These are phyloP conservation scores for Bruguiera hainesii DNA, from an alignment of 441 rosid genomes.

Conservation along the genomic window DNA sequence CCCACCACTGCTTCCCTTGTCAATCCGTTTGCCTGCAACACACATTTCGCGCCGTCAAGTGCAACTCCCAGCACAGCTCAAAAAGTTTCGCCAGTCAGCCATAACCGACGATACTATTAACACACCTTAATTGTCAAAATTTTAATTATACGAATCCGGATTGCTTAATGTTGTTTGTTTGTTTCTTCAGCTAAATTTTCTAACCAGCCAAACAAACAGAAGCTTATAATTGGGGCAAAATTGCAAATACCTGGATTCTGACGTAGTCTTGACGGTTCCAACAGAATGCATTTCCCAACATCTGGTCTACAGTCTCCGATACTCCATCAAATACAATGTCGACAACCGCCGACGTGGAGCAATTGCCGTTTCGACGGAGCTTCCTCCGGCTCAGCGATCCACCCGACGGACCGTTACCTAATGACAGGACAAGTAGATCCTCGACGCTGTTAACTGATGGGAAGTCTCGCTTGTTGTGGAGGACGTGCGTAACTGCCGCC, in stretches of 20 bases:
- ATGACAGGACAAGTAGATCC: conserved; percentile 74
- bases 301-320: conserved; percentile 86
- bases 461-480: conserved; percentile 91
- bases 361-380: conserved; percentile 44
- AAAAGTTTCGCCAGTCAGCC: no score
- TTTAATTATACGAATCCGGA: background rate
- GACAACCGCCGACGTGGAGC: conserved; percentile 66
- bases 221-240: background rate
- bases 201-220: conserved; percentile 17
- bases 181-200: conserved; percentile 8
- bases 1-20: conserved; percentile 37
- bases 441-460: conserved; percentile 80
- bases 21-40: conserved; percentile 57
- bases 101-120: no score
- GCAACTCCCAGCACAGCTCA: background rate
- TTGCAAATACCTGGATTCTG: conserved; percentile 67
- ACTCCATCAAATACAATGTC: conserved; percentile 79
- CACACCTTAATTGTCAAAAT: background rate
- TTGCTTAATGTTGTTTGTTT: background rate
- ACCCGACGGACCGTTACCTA: conserved; percentile 62
- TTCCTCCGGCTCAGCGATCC: conserved; percentile 29
- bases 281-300: conserved; percentile 88
- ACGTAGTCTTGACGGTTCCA: conserved; percentile 86
- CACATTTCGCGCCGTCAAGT: conserved; percentile 31
- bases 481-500: conserved; percentile 87